A percentile compares a stretch with the other conserved stretches of the same genome.
These are phyloP conservation scores for Protomyces inouyei DNA, from an alignment of 1,139 yeast genomes.

Conservation along the genomic window DNA sequence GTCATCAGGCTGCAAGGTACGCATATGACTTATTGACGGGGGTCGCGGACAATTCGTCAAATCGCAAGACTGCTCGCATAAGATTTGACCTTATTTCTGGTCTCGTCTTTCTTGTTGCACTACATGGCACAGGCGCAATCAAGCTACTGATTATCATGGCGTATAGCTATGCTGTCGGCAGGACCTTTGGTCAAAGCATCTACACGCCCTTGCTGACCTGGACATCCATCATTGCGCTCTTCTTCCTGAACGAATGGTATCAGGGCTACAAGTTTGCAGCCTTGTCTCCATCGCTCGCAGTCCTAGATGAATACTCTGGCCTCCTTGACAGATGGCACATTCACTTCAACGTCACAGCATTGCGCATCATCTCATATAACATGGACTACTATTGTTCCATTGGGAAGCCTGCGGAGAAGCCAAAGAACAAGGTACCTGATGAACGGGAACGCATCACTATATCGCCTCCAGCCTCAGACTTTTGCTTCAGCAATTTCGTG, in stretches of 20 bases:
- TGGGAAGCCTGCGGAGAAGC: neutral
- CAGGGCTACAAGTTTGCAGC: conserved; percentile 52
- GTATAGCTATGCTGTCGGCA: conserved; percentile 54
- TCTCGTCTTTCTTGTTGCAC: conserved; percentile 57
- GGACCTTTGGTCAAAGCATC: conserved; percentile 37
- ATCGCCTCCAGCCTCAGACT: conserved; percentile 57
- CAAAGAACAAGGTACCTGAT: neutral
- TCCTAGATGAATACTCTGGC: conserved; percentile 48
- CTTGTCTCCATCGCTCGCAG: conserved; percentile 41
- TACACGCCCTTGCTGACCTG: conserved; percentile 48
- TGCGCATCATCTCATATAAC: conserved; percentile 77
- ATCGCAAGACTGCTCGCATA: conserved; percentile 41
- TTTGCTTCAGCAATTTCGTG: conserved; percentile 58
- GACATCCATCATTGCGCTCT: conserved; percentile 68
- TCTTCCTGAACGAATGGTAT: conserved; percentile 70
- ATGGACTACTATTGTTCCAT: conserved; percentile 52
- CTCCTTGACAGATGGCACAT: conserved; percentile 92
- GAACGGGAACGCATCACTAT: conserved; percentile 68
- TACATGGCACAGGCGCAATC: conserved; percentile 72
- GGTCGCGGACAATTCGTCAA: neutral
- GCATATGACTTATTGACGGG: conserved; percentile 31
- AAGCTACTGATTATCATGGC: conserved; percentile 57
- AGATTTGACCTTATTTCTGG: conserved; percentile 72
- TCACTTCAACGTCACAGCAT: conserved; percentile 79
- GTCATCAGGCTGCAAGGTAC: conserved; percentile 54